phyloP scores from a whole-genome alignment of 495 filamentous ascomycete genomes.

The Xylaria sp. region DNA sequence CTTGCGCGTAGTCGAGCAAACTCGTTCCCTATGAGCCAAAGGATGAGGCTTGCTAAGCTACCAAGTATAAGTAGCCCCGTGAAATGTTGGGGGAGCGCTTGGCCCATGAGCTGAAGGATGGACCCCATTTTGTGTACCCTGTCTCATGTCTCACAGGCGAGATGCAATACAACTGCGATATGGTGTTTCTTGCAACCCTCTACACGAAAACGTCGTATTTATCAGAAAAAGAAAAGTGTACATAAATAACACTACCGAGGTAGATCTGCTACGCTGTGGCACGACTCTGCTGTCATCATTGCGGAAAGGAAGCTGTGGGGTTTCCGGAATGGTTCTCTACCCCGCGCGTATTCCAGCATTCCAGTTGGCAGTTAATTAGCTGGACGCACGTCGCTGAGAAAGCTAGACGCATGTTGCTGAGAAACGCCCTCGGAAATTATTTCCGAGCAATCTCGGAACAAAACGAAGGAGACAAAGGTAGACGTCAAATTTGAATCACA shows the following conservation, averaged over 20 bases:
- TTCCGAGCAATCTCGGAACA: conserved; percentile 34
- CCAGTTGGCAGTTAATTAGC: no score
- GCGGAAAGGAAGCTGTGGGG: neutral
- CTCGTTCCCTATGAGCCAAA: conserved; percentile 62
- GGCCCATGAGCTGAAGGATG: conserved; percentile 15
- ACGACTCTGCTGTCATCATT: neutral
- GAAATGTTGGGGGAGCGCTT: conserved; percentile 11
- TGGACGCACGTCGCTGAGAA: no score
- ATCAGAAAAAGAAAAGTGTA: neutral
- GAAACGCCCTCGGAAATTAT: conserved; percentile 16
- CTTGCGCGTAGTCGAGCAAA: conserved; percentile 56
- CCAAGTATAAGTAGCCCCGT: conserved; percentile 23
- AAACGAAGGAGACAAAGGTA: conserved; percentile 7
- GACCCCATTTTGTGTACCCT: conserved; percentile 30
- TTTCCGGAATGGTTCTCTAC: neutral
- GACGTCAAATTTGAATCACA: conserved; percentile 13
- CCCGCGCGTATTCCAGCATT: neutral
- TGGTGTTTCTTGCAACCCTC: neutral
- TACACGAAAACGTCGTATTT: neutral
- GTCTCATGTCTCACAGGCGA: neutral
- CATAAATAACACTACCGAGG: neutral
- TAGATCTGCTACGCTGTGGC: neutral
- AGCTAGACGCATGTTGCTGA: no score
- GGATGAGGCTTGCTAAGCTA: conserved; percentile 16
- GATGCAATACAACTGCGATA: neutral